Percentiles rank a stretch among this genome's conserved stretches.
Conservation (phyloP, 2,329 filamentous ascomycete species). For the Chrysoporthe austroafricana region DNA sequence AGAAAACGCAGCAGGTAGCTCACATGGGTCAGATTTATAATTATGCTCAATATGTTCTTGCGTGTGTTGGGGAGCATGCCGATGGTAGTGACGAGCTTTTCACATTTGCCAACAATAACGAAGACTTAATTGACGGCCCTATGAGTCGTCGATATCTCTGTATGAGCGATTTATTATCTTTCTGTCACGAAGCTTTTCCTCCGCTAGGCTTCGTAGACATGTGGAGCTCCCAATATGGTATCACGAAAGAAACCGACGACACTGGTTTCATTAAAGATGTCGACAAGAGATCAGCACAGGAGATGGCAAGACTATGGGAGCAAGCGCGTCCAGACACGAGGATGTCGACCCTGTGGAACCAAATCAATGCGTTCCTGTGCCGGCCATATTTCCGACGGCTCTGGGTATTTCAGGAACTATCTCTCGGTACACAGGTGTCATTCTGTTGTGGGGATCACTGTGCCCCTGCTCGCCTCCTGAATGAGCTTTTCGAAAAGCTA, state of each 20-base stretch:
- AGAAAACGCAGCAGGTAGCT: constrained; percentile 16
- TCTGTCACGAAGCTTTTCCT: no score
- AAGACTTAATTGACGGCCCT: neutral
- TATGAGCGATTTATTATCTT: no score
- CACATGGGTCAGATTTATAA: constrained; percentile 11
- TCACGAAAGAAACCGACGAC: neutral
- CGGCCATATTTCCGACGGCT: constrained; percentile 7
- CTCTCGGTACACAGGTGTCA: neutral
- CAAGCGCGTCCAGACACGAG: neutral
- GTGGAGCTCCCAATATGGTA: no score
- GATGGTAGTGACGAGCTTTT: constrained; percentile 1
- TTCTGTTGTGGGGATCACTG: constrained; percentile 2
- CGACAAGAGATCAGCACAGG: no score
- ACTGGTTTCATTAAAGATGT: neutral
- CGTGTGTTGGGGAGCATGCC: constrained; percentile 8
- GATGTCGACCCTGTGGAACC: neutral
- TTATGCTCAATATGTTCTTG: neutral
- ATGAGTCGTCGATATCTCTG: no score
- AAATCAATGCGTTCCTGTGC: neutral
- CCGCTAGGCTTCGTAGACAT: no score
- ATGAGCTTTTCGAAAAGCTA: no score
- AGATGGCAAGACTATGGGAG: neutral
- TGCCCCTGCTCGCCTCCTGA: neutral
- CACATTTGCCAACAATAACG: neutral
- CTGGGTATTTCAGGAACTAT: constrained; percentile 13